phyloP scores from a whole-genome alignment of 2,329 filamentous ascomycete genomes.

The Trichoderma harzianum region DNA sequence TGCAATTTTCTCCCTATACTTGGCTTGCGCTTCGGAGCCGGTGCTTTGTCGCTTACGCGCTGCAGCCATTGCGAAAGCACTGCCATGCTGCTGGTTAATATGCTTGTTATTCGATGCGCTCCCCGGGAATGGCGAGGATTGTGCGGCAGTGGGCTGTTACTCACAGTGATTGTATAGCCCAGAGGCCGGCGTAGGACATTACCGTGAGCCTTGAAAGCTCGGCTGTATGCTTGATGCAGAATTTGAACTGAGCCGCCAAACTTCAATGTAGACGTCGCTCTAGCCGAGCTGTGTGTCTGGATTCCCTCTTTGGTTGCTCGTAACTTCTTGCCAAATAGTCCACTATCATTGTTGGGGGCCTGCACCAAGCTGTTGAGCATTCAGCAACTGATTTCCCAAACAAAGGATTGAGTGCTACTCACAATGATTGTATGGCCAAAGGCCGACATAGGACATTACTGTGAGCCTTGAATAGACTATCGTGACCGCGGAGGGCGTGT shows the following conservation, averaged over 20 bases:
- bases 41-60: neutral
- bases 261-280: conserved; percentile 11
- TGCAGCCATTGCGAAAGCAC: neutral
- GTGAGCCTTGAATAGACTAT: neutral
- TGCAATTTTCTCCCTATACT: neutral
- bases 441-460: neutral
- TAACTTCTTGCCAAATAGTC: conserved; percentile 20
- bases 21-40: neutral
- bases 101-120: neutral
- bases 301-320: conserved; percentile 18
- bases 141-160: neutral
- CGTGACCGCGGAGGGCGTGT: conserved; percentile 13
- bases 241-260: conserved; percentile 19
- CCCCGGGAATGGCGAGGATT: neutral
- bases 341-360: neutral
- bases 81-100: neutral
- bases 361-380: neutral
- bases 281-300: conserved; percentile 4
- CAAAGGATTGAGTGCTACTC: too few species aligned
- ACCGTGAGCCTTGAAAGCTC: conserved; percentile 8
- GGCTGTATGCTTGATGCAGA: conserved; percentile 22
- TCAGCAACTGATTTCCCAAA: too few species aligned
- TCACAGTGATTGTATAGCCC: too few species aligned
- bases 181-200: too few species aligned
- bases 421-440: neutral